phyloP scores from a whole-genome alignment of 805 yeast species.

The Metschnikowia cerradonensis region DNA sequence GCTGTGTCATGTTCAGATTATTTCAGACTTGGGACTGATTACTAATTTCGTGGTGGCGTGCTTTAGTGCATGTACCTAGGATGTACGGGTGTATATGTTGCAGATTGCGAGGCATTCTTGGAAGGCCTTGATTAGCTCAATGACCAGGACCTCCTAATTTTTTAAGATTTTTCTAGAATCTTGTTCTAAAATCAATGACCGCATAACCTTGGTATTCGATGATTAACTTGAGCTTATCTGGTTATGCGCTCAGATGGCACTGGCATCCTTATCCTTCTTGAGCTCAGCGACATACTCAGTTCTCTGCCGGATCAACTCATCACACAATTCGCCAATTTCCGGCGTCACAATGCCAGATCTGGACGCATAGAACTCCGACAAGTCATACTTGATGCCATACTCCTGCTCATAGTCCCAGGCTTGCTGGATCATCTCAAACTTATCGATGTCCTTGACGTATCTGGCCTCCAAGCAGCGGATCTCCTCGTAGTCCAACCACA shows the following conservation, averaged over 20 bases:
- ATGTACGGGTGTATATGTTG: neutral
- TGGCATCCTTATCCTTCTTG: neutral
- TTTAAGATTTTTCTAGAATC: neutral
- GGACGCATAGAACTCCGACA: conserved; percentile 68
- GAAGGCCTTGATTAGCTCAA: no score
- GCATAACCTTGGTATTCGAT: no score
- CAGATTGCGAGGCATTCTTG: neutral
- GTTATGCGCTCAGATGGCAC: no score
- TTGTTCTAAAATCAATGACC: no score
- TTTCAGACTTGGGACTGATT: neutral
- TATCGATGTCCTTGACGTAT: conserved; percentile 91
- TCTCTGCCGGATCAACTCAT: conserved; percentile 32
- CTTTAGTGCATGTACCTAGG: neutral
- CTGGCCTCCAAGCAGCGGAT: conserved; percentile 77
- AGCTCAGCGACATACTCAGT: conserved; percentile 11
- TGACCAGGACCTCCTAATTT: no score
- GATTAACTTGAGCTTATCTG: no score
- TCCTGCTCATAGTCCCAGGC: conserved; percentile 79
- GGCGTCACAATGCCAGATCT: conserved; percentile 59
- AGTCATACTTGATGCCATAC: conserved; percentile 51
- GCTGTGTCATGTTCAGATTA: neutral
- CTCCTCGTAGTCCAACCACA: conserved; percentile 89
- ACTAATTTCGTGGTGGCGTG: neutral
- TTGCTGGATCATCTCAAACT: conserved; percentile 79
- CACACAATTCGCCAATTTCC: conserved; percentile 68